Base-by-base conservation (phyloP, 345 rosid genomes). In the Gossypium anomalum region DNA sequence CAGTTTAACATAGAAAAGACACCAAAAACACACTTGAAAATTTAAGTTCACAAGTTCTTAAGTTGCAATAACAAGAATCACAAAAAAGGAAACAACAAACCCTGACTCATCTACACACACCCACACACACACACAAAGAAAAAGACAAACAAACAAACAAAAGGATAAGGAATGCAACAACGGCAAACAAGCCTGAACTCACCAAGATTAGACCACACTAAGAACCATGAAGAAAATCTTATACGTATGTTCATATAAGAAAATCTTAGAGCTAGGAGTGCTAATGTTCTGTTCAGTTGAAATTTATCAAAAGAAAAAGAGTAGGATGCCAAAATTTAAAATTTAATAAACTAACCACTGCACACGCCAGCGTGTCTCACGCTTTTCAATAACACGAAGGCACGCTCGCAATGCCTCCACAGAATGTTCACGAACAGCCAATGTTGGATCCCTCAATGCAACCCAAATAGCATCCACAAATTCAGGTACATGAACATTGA, bases 381-480 rank as follows among this genome's bases (percentile, higher is more conserved):
- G 94, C 82, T 96, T 93, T 86, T 96, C 99, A 75, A 96, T 92
- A 83, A 96, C 99, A 82, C 89, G 87, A 80, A 96, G 99, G 81
- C 98, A 96, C 70, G 99, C 99, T 74, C 99, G 98, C 85, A 93
- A 83, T 76, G 99, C 98, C 87, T 96, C 99, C 67, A 96, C 98
- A 41, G 98, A 97, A 59, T 89, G 86, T 79, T 92, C 97, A 70
- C 99, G 88, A 71, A 96, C 90, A 82, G 87, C 87, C 87, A 90
- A 80, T 73, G 89, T 85, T 25, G 95, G 99, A 81, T 96, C 98
- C 86, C 99, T 89, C 77, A 96, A 82, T 70, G 99, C 98, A 84
- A 91, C 92, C 99, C 99, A 96, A 51, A 96, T 96, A 51, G 98
- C 97, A 68, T 96, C 99, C 52, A 96, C 97, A 83, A 96, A 96